Evolutionary conservation across 768 basidiomycete species (phyloP), one percentile per base, ranked within the genome.

Genomic region (Amanita jacksonii): DNA sequence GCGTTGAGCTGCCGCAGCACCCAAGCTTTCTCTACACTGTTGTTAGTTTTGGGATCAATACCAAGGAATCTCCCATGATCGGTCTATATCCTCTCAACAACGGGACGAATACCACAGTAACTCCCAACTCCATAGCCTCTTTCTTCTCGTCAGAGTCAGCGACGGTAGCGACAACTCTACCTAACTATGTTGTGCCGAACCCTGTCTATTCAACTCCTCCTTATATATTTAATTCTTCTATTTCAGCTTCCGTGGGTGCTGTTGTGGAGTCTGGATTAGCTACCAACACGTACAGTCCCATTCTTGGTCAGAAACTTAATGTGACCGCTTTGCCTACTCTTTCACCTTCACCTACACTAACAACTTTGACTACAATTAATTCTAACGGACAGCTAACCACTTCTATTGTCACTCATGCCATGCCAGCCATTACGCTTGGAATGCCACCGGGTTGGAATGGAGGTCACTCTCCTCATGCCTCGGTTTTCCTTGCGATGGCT

Each of bases 61-160:
- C 62, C 27, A 78, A 79, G 49, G 86, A 89, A 56, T 68, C 83
- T 5, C 86, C 86, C 13, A 67, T 84, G 61, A 77, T 89, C 46
- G 86, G 86, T n/a, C 60, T 89, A 40, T 89, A 85, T 54, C 61
- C 79, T 16, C 64, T 81, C 28, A 54, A 56, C 27, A 77, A 78
- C 52, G 57, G 62, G 20, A 73, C 72, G 5, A 57, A 62, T 5
- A 53, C 58, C 13, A 57, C 67, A 13, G 64, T 73, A 47, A 57
- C 73, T 2, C 58, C 70, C 6, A 59, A 65, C 31, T 41, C 54
- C 9, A 61, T 82, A 20, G 58, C 65, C 10, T 69, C 77, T 6
- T 69, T 74, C 55, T 60, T 86, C 38, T 75, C 82, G 3, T 74
- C 77, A 9, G 63, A 63, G 36, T 80, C 83, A 5, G 77, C 78